phyloP scores from a whole-genome alignment of 345 rosid genomes.

The Citrus glauca region DNA sequence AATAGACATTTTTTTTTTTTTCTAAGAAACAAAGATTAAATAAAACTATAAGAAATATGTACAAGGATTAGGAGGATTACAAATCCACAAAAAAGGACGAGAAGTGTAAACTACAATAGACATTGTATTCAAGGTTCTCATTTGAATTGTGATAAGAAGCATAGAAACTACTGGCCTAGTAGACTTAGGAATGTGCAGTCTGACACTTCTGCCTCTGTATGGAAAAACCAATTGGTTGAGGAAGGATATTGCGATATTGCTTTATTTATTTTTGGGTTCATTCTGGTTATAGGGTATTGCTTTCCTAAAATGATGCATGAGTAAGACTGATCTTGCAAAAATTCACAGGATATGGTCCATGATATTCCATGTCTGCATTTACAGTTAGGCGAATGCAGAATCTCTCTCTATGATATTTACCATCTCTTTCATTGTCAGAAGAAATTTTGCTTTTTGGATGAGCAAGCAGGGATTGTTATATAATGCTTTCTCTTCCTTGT shows the following conservation, averaged over 20 bases:
- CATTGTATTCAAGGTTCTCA: background rate
- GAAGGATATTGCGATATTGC: background rate
- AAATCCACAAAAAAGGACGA: too few relatives aligned
- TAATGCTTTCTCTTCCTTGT: background rate
- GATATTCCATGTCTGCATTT: background rate
- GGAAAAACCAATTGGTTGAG: background rate
- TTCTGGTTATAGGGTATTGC: background rate
- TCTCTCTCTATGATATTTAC: conserved; percentile 2
- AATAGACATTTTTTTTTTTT: background rate
- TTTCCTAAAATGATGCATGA: background rate
- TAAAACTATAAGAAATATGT: too few relatives aligned
- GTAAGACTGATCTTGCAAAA: background rate
- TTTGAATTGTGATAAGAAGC: background rate
- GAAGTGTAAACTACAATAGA: background rate
- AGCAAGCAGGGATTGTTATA: background rate
- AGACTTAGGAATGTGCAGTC: background rate
- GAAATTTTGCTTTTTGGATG: background rate
- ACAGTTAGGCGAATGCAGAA: background rate
- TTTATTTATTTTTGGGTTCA: background rate
- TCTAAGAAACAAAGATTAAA: too few relatives aligned
- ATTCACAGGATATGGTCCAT: background rate
- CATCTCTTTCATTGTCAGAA: background rate
- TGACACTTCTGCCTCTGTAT: background rate
- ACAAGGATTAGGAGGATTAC: too few relatives aligned
- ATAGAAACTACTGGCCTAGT: background rate